These are phyloP conservation scores for Heliosperma pusillum DNA, from an alignment of 148 eudicot genomes.

Conservation along the genomic window DNA sequence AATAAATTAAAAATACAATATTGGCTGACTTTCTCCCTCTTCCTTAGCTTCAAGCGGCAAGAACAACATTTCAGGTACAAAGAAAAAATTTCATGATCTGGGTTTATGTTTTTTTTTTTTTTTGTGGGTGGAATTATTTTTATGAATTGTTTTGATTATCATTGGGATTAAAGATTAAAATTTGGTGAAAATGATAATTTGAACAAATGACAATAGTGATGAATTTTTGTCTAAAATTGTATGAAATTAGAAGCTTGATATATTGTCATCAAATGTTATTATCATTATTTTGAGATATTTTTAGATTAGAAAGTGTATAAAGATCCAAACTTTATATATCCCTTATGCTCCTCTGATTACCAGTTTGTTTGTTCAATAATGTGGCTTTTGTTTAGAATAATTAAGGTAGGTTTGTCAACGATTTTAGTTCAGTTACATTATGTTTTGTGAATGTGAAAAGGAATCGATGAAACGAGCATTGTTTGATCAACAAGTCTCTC, in stretches of 20 bases:
- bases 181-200: too few species aligned
- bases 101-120: background rate
- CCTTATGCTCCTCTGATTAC: background rate
- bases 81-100: background rate
- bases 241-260: background rate
- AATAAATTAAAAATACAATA: background rate
- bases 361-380: background rate
- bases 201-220: too few species aligned
- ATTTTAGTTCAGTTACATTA: too few species aligned
- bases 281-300: background rate
- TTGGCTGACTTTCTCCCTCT: background rate
- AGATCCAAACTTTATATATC: background rate
- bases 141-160: background rate
- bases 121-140: background rate
- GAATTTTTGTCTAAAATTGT: background rate
- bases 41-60: background rate
- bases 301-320: background rate
- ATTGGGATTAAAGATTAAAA: too few species aligned
- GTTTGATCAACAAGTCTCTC: too few species aligned
- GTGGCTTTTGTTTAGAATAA: background rate
- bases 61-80: background rate
- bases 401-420: background rate
- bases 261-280: too few species aligned
- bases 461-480: too few species aligned
- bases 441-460: too few species aligned